Evolutionary conservation across 225 moss, liverwort and hornwort species (phyloP), one percentile per base, ranked within the genome.

Genomic region (Polytrichum commune): DNA sequence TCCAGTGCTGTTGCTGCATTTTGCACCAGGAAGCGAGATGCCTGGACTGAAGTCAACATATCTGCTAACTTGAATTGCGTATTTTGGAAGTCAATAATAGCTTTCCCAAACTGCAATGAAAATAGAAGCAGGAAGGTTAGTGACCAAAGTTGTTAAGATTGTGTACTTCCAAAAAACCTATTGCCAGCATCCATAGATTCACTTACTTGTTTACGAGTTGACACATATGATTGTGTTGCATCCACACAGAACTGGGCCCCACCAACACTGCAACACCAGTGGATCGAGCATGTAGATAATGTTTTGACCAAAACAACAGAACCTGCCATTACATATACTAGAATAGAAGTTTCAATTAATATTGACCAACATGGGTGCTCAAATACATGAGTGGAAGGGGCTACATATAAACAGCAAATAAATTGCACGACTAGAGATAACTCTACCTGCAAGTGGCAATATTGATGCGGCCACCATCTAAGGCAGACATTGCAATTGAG

Each of bases 51-150:
- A 55, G 98, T 98, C 80, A 91, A 71, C 98, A 98, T 98, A 72
- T 98, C 98, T 76, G 98, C 95, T 74, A 98, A 75, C 83, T 98
- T 98, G 80, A 98, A 98, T 82, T 98, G 98, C 18, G 98, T 98
- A 35, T 85, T 88, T 79, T 98, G 98, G 65, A 98, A 98, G 75
- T 95, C 91, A 67, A 98, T 80, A 67, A 98, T 93, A 54, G 91
- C 78, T 75, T 93, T 98, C 35, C 98, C 93, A 77, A 98, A 98
- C 98, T 98, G 81, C 82, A 82, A 78, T 24, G 16, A 24, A 54
- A 33, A 22, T 29, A n/a, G 61, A 58, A 58, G n/a, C 22, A 58
- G 58, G 20, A 58, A 58, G 58, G 22, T 58, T 20, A 58, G 58
- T 58, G 8, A 24, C 58, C 13, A 46, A 46, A 46, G 46, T 3